Evolutionary conservation across 192 early-diverging fungal genomes (phyloP).

Genomic region (Coemansia sp.): DNA sequence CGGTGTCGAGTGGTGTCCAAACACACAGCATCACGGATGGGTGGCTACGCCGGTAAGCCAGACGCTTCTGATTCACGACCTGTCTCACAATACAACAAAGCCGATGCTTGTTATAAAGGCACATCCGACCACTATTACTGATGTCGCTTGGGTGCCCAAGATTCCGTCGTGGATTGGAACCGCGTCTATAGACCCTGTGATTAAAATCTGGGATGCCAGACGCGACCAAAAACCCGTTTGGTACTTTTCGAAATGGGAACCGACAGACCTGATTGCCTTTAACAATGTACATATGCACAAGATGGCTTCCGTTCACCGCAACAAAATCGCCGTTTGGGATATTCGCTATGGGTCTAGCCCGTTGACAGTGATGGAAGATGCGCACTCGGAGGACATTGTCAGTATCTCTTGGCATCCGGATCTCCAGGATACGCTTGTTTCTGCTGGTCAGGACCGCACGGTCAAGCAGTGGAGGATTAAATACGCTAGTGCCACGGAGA

Average conservation of each 20-base stretch:
- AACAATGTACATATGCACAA: conserved; percentile 32
- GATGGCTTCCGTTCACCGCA: conserved; percentile 48
- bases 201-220: conserved; percentile 53
- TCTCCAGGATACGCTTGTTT: conserved; percentile 19
- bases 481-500: conserved; percentile 11
- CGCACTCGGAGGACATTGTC: conserved; percentile 38
- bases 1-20: conserved; percentile 43
- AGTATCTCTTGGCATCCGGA: conserved; percentile 48
- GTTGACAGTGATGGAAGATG: conserved; percentile 29
- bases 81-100: conserved; percentile 24
- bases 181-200: conserved; percentile 43
- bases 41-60: conserved; percentile 42
- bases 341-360: conserved; percentile 45
- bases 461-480: conserved; percentile 39
- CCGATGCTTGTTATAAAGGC: conserved; percentile 43
- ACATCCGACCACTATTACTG: conserved; percentile 47
- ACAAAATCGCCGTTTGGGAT: conserved; percentile 49
- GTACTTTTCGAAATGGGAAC: conserved; percentile 50
- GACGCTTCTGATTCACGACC: conserved; percentile 40
- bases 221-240: conserved; percentile 49
- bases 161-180: conserved; percentile 47
- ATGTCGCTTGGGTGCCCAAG: conserved; percentile 44
- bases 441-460: conserved; percentile 33
- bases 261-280: conserved; percentile 38
- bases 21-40: conserved; percentile 37